phyloP scores from a whole-genome alignment of 805 yeast genomes.

The Candida succiphila region DNA sequence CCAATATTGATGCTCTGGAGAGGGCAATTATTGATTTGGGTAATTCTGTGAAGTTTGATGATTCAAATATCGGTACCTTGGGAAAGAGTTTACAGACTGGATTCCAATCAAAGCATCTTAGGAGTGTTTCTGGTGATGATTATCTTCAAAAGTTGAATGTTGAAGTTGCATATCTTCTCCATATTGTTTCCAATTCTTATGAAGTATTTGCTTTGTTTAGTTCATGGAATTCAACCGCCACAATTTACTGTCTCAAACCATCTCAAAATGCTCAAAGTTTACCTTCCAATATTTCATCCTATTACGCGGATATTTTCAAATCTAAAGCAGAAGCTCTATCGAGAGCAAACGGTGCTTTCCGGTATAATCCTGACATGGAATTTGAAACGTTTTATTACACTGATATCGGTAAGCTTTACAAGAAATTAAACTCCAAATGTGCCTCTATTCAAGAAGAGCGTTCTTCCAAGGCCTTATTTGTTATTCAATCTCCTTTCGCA shows the following conservation, averaged over 20 bases:
- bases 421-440: slow-evolving; percentile 44
- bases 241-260: slow-evolving; percentile 58
- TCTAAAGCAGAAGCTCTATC: slow-evolving; percentile 36
- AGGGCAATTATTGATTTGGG: slow-evolving; percentile 78
- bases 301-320: slow-evolving; percentile 44
- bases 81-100: slow-evolving; percentile 84
- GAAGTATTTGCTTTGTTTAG: slow-evolving; percentile 63
- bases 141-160: slow-evolving; percentile 48
- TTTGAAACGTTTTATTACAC: slow-evolving; percentile 49
- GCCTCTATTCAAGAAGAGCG: slow-evolving; percentile 53
- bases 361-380: slow-evolving; percentile 39
- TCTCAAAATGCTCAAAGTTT: slow-evolving; percentile 55
- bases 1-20: slow-evolving; percentile 56
- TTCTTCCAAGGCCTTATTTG: slow-evolving; percentile 53
- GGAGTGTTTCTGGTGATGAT: slow-evolving; percentile 32
- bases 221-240: slow-evolving; percentile 45
- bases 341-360: slow-evolving; percentile 34
- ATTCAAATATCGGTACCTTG: slow-evolving; percentile 66
- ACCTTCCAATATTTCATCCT: slow-evolving; percentile 40
- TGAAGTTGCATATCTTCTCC: slow-evolving; percentile 57
- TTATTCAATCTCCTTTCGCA: slow-evolving; percentile 65
- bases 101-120: slow-evolving; percentile 53
- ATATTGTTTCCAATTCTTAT: slow-evolving; percentile 62
- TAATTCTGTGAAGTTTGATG: slow-evolving; percentile 57
- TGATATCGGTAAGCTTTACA: slow-evolving; percentile 44